These are phyloP conservation scores for Ogataea kodamae DNA, from an alignment of 805 yeast genomes.

Conservation along the genomic window DNA sequence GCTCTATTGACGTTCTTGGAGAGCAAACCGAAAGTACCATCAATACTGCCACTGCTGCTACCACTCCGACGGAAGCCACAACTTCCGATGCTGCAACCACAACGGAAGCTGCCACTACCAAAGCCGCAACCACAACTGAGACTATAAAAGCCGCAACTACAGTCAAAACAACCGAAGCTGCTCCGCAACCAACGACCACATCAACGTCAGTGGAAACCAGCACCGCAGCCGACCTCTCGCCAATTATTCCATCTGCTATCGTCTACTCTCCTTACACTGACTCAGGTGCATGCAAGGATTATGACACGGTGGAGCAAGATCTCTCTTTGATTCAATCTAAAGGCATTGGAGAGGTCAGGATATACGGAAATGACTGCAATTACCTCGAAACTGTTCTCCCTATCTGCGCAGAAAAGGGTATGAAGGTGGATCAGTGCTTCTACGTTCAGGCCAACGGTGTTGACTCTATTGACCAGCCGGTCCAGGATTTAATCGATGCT, in stretches of 20 bases:
- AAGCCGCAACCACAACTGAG: slow-evolving; percentile 24
- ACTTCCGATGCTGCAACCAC: slow-evolving; percentile 3
- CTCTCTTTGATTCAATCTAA: slow-evolving; percentile 52
- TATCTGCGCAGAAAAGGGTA: slow-evolving; percentile 52
- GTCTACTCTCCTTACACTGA: slow-evolving; percentile 78
- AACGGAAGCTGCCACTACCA: slow-evolving; percentile 3
- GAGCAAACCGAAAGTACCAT: slow-evolving; percentile 5
- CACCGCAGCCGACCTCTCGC: slow-evolving; percentile 29
- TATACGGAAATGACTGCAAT: slow-evolving; percentile 87
- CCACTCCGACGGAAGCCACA: slow-evolving; percentile 10
- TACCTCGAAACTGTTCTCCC: slow-evolving; percentile 64
- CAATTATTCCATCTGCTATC: slow-evolving; percentile 49
- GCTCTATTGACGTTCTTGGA: slow-evolving; percentile 25
- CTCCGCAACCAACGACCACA: slow-evolving; percentile 35
- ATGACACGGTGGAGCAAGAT: slow-evolving; percentile 53
- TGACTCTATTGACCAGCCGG: slow-evolving; percentile 62
- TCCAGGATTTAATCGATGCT: slow-evolving; percentile 33
- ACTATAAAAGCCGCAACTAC: slow-evolving; percentile 24
- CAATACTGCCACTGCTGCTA: slow-evolving; percentile 15
- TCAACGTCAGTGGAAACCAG: slow-evolving; percentile 29
- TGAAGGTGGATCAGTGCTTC: slow-evolving; percentile 80
- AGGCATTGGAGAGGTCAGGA: slow-evolving; percentile 64
- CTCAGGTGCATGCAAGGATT: slow-evolving; percentile 64
- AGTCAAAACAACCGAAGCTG: slow-evolving; percentile 13
- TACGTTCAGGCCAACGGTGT: slow-evolving; percentile 70